A percentile compares a stretch with the other conserved stretches of the same genome.
phyloP scores from a whole-genome alignment of 2,329 filamentous ascomycete species.

The Penicillium sp. region DNA sequence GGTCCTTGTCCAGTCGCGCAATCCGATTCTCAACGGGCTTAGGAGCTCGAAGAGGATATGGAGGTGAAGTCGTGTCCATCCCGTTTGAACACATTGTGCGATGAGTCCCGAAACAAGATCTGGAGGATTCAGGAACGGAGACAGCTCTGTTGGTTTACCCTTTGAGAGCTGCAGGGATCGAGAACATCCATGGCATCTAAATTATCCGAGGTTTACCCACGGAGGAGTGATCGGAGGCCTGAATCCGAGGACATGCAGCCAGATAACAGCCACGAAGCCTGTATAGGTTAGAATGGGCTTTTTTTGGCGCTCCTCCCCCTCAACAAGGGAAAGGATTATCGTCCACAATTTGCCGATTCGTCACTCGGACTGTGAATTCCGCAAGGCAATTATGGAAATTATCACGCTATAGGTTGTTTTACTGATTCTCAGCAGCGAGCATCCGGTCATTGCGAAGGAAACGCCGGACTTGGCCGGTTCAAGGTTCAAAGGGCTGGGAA shows the following conservation, averaged over 20 bases:
- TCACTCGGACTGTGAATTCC: slow-evolving; percentile 1
- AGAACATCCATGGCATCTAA: neutral
- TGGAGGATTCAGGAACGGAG: neutral
- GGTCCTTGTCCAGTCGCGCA: slow-evolving; percentile 2
- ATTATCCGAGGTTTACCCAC: neutral
- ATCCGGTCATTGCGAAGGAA: no score
- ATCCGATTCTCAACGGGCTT: neutral
- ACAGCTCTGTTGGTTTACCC: no score
- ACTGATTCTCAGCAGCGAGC: no score
- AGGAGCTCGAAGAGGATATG: neutral
- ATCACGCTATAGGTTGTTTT: no score
- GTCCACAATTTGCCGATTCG: neutral
- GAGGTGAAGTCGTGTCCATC: neutral
- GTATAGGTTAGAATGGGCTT: neutral
- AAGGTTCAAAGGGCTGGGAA: no score
- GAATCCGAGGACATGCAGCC: neutral
- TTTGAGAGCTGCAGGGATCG: neutral
- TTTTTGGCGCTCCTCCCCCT: neutral
- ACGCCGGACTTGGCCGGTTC: no score
- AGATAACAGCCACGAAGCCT: neutral
- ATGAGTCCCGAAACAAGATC: neutral
- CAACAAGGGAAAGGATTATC: neutral
- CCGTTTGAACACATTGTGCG: neutral
- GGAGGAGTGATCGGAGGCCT: neutral
- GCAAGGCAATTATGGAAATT: neutral